Base-by-base conservation (phyloP, 1,284 basidiomycete species). In the Meira nashicola region DNA sequence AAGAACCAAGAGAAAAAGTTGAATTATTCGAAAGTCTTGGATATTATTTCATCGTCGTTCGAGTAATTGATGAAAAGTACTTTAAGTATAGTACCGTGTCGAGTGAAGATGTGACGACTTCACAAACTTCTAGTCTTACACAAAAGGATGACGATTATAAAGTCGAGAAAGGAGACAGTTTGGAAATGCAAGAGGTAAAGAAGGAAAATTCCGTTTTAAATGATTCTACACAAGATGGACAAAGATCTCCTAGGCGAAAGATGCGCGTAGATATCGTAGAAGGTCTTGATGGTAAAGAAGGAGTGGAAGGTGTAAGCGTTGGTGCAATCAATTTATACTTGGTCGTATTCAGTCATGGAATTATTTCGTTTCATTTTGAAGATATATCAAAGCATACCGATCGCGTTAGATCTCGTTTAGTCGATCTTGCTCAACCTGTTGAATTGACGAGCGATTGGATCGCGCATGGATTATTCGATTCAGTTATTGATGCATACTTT, bases 401-500 rank as follows among this genome's bases (percentile, higher is more conserved):
- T 63, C 85, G 87, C 17, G 89, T 96, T 1, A 83, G 87, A 39
- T 86, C 86, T 67, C 86, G 87, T 83, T 71, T 78, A n/a, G 73
- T 83, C 83, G 58, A 75, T 58, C 60, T 67, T 15, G 64, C 62
- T 0, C 60, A 66, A 10, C 65, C 70, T 4, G 65, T 68, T 46
- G 66, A 76, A 50, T 57, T 66, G 50, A 69, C 57, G 19, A 89
- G 91, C 33, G 75, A 94, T 76, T 96, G 92, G 92, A 91, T 97
- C 66, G 90, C 91, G 0, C 92, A 97, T 78, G 90, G 88, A 15
- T 83, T 96, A 55, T 82, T 96, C 73, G 93, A 96, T 75, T 94
- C 92, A 1, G 86, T 96, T 54, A 91, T 96, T 37, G 93, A 97
- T 76, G 87, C 90, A 1, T 95, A 95, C 80, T 91, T 92, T 78